phyloP scores from a whole-genome alignment of 257 asterid genomes.

The Hygrophila difformis region DNA sequence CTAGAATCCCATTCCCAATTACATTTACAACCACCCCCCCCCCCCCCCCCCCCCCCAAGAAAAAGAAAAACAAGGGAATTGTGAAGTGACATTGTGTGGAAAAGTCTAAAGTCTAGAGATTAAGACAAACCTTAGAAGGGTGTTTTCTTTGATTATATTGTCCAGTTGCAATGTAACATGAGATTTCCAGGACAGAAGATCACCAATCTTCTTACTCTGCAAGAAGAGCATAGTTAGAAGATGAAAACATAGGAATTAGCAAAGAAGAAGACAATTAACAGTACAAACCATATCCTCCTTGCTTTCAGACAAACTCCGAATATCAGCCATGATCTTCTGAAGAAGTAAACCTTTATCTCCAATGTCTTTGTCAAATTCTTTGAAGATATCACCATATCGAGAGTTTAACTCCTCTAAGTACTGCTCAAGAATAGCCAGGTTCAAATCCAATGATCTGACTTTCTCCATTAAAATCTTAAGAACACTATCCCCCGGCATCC shows the following conservation, averaged over 20 bases:
- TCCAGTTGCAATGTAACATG: conserved; percentile 60
- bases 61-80: too few relatives aligned
- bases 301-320: conserved; percentile 57
- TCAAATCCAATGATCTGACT: conserved; percentile 78
- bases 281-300: conserved; percentile 56
- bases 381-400: conserved; percentile 57
- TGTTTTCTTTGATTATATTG: conserved; percentile 44
- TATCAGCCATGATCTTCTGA: conserved; percentile 52
- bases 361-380: conserved; percentile 53
- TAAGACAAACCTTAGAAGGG: conserved; percentile 90
- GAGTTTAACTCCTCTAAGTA: conserved; percentile 75
- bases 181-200: conserved; percentile 75
- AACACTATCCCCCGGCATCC: conserved; percentile 98
- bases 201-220: conserved; percentile 68
- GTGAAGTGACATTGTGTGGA: too few relatives aligned
- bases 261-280: not conserved
- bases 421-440: conserved; percentile 69
- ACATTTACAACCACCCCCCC: too few relatives aligned
- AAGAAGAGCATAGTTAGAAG: conserved; percentile 15
- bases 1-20: too few relatives aligned
- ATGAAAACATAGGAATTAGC: not conserved
- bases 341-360: conserved; percentile 44
- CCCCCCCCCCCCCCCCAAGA: too few relatives aligned
- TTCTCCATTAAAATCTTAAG: conserved; percentile 86
- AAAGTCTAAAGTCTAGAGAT: too few relatives aligned